Evolutionary conservation across 1,284 basidiomycete genomes (phyloP), one percentile per base, ranked within the genome.

Genomic region (Cryptococcus neoformans): DNA sequence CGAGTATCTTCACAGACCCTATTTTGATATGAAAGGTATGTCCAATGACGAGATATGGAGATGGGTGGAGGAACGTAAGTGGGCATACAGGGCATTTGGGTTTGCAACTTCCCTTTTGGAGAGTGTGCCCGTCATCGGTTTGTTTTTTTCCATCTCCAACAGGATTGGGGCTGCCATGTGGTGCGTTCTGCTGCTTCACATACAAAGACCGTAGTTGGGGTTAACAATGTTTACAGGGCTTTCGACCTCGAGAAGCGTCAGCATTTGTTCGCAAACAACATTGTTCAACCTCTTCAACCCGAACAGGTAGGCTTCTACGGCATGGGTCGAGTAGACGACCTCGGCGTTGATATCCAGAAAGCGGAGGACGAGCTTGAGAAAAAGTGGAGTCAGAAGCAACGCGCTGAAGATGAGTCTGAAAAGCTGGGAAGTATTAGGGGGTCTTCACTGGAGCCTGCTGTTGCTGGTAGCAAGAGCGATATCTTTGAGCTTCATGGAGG

Each of bases 121-220:
- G 76, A 82, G 83, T 4, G 74, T 92, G 0, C 91, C 91, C 0
- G 82, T 93, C 56, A 68, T 90, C 14, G 91, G 90, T 0, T 77
- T 92, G 3, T 75, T 87, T 7, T 90, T 93, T 70, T 87, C 86
- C 0, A 80, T 94, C 36, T 91, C 90, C 0, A 93, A 93, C 71
- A 81, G 89, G 10, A 83, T 93, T 35, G 91, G 91, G 2, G 89
- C 89, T 1, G 90, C 89, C 1, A 93, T 94, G 91, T 92, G 90
- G 89, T 75, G 42, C 46, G 70, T 67, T 4, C 2, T 35, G 4
- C 28, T 28, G 2, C 28, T 28, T 4, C 28, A 28, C 2, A 28
- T 28, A 4, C 28, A 28, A 21, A 28, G 28, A 28, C 28, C 28
- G 4, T 28, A 16, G 16, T 4, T 6, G 40, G 16, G 11, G 17